Conservation (phyloP, 116 monocot genomes). For the Iris pallida region DNA sequence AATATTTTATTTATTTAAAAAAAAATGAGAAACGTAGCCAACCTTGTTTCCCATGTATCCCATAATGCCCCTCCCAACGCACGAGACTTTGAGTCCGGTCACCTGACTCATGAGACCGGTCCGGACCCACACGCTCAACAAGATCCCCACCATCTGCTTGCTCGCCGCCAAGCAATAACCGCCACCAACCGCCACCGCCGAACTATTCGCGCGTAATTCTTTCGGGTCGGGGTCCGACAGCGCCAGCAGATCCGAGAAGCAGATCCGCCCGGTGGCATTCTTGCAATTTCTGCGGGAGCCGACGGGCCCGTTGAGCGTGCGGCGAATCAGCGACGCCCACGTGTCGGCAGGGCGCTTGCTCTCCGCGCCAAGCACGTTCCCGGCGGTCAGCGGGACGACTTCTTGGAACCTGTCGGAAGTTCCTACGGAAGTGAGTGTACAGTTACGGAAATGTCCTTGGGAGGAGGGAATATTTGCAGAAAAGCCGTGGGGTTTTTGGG, state of each 20-base stretch:
- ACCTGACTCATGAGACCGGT: constrained; percentile 41
- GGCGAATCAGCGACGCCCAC: constrained; percentile 46
- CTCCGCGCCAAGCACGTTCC: constrained; percentile 43
- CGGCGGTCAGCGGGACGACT: constrained; percentile 49
- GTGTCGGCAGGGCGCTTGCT: constrained; percentile 30
- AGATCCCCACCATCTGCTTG: constrained; percentile 96
- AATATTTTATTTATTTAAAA: too few relatives aligned
- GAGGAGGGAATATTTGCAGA: too few relatives aligned
- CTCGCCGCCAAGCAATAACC: constrained; percentile 64
- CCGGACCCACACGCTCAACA: constrained; percentile 84
- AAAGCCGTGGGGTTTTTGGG: too few relatives aligned
- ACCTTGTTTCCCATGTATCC: constrained; percentile 99
- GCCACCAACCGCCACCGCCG: constrained; percentile 1
- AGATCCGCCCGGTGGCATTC: constrained; percentile 2
- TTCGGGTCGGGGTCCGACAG: constrained; percentile 6
- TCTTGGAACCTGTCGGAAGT: constrained; percentile 42
- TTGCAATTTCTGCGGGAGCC: neutral
- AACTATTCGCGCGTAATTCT: neutral
- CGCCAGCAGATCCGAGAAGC: constrained; percentile 13
- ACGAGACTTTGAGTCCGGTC: constrained; percentile 53
- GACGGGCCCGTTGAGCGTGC: constrained; percentile 23
- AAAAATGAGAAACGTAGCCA: too few relatives aligned
- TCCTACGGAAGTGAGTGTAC: too few relatives aligned
- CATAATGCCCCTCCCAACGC: constrained; percentile 84
- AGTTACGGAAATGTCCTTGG: too few relatives aligned